Conservation (phyloP, 192 early-diverging fungal species). For the Obelidium mucronatum region DNA sequence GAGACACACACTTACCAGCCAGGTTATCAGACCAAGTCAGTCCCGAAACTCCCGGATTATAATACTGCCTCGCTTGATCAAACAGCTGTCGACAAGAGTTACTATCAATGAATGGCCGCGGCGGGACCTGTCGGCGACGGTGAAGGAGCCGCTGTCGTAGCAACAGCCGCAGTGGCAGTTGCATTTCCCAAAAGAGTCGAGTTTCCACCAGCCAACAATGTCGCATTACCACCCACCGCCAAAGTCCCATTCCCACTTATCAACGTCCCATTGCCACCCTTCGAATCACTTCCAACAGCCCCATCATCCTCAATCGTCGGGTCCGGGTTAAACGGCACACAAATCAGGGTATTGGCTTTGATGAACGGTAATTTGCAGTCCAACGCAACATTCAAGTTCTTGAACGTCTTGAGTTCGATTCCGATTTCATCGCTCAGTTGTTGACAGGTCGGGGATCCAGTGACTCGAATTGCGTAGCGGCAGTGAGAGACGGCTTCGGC, state of each 20-base stretch:
- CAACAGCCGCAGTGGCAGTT: slow-evolving; percentile 1
- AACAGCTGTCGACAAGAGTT: neutral
- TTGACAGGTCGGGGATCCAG: slow-evolving; percentile 23
- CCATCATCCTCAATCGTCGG: neutral
- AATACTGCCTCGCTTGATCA: neutral
- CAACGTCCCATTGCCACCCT: neutral
- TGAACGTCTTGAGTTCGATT: neutral
- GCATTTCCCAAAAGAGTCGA: neutral
- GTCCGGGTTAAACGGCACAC: neutral
- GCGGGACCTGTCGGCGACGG: neutral
- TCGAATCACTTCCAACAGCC: neutral
- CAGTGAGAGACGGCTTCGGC: neutral
- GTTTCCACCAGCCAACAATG: neutral
- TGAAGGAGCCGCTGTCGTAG: neutral
- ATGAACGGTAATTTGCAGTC: neutral
- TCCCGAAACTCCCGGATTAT: neutral
- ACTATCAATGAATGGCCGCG: neutral
- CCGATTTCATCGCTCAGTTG: slow-evolving; percentile 6
- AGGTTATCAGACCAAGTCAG: slow-evolving; percentile 19
- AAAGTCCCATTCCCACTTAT: slow-evolving; percentile 8
- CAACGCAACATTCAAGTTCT: neutral
- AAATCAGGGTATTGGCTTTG: neutral
- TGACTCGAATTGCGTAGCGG: neutral
- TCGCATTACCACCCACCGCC: neutral
- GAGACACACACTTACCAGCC: too few species aligned